These are phyloP conservation scores for Ceratobasidium sp. DNA, from an alignment of 1,284 basidiomycete species.

Conservation along the genomic window DNA sequence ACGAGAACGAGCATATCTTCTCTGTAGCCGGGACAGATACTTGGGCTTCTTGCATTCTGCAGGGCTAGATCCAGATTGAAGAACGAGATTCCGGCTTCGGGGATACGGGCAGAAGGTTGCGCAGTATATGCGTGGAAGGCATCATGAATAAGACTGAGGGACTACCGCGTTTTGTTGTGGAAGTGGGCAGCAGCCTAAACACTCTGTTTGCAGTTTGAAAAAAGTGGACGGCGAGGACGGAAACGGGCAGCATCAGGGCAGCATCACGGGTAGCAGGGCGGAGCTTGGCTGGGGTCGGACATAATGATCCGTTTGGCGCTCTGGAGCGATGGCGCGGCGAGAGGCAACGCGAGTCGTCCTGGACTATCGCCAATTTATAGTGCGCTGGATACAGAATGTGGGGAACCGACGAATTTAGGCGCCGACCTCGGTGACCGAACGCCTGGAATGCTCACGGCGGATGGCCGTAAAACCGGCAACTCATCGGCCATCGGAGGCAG, in stretches of 20 bases:
- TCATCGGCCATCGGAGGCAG: conserved; percentile 22
- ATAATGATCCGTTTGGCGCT: background rate
- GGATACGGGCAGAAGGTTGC: background rate
- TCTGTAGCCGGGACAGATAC: background rate
- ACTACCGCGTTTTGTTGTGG: background rate
- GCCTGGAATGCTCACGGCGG: background rate
- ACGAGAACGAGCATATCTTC: background rate
- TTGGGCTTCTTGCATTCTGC: conserved; percentile 20
- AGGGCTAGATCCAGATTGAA: conserved; percentile 27
- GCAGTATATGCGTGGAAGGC: background rate
- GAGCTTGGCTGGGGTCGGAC: background rate
- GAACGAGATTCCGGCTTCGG: background rate
- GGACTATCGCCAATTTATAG: background rate
- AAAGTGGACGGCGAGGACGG: background rate
- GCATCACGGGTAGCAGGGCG: conserved; percentile 1
- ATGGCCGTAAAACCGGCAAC: conserved; percentile 24
- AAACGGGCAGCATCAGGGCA: background rate
- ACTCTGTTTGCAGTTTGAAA: conserved; percentile 1
- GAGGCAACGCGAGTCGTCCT: background rate
- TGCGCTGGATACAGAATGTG: conserved; percentile 5
- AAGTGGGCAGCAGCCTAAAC: background rate
- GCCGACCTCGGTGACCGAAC: background rate
- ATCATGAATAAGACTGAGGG: conserved; percentile 1
- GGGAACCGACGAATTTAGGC: conserved; percentile 5
- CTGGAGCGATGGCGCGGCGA: background rate